Evolutionary conservation across 108 stramenopile species (phyloP).

Genomic region (Stephanodiscus triporus): DNA sequence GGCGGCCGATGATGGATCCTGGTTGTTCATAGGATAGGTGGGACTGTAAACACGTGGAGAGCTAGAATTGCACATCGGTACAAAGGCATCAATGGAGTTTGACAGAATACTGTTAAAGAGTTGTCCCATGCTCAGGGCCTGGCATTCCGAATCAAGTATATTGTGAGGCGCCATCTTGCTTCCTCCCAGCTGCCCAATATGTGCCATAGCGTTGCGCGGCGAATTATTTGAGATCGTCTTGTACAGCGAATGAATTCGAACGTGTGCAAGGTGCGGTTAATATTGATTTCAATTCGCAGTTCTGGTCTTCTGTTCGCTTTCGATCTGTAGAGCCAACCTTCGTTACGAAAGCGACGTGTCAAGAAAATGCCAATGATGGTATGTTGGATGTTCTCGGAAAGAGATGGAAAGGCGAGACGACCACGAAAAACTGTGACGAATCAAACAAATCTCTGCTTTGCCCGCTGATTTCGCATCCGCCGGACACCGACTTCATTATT

Average conservation of each 20-base stretch:
- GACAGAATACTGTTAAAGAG: constrained; percentile 24
- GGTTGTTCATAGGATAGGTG: constrained; percentile 6
- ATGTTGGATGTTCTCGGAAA: too few species aligned
- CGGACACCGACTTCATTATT: too few species aligned
- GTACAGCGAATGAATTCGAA: background rate
- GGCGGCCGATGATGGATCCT: background rate
- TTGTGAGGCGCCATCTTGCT: constrained; percentile 5
- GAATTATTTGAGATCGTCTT: background rate
- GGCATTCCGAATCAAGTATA: constrained; percentile 20
- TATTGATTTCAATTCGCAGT: too few species aligned
- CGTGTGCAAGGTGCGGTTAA: background rate
- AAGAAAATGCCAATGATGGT: too few species aligned
- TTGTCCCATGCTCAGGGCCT: constrained; percentile 21
- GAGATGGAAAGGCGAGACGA: too few species aligned
- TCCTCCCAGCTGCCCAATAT: background rate
- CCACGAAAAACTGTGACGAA: too few species aligned
- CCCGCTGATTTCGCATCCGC: too few species aligned
- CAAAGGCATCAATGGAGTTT: constrained; percentile 16
- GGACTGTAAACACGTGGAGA: constrained; percentile 17
- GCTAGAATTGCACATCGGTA: constrained; percentile 1
- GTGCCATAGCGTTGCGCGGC: background rate
- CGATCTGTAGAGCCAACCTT: background rate
- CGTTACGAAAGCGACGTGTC: background rate
- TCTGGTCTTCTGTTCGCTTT: background rate
- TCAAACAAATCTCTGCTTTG: too few species aligned